Evolutionary conservation across 2,329 filamentous ascomycete genomes (phyloP).

Genomic region (Ilyonectria mors-panacis): DNA sequence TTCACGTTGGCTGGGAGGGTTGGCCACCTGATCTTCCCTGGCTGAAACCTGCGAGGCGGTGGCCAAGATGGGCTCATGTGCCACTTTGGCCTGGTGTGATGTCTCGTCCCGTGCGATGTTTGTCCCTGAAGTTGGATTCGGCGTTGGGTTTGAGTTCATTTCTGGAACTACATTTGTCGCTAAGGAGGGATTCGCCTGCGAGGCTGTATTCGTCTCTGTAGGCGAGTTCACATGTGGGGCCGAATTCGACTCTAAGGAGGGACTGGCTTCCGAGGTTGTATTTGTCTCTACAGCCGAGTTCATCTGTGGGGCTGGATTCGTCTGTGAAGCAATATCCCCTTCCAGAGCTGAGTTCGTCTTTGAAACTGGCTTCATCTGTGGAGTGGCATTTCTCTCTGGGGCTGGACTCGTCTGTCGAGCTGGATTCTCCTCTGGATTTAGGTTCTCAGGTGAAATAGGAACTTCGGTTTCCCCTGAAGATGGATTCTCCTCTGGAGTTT

Average conservation of each 20-base stretch:
- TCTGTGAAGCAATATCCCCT: neutral
- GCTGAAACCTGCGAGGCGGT: neutral
- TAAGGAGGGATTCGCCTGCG: neutral
- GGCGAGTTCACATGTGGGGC: neutral
- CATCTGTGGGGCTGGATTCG: neutral
- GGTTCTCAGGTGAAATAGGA: neutral
- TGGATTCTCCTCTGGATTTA: neutral
- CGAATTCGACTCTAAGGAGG: neutral
- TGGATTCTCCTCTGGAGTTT: neutral
- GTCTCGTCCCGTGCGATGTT: neutral
- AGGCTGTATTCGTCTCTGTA: neutral
- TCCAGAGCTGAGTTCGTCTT: neutral
- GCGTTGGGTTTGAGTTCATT: neutral
- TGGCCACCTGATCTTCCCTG: neutral
- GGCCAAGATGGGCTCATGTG: neutral
- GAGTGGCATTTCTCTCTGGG: neutral
- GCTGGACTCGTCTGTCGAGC: neutral
- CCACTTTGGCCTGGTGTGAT: neutral
- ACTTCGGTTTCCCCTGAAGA: neutral
- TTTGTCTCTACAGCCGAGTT: neutral
- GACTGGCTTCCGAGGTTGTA: neutral
- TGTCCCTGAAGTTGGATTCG: neutral
- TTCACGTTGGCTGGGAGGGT: neutral
- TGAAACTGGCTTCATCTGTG: neutral
- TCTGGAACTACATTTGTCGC: neutral